Conservation (phyloP, 352 stramenopile genomes). For the Phytophthora chlamydospora region DNA sequence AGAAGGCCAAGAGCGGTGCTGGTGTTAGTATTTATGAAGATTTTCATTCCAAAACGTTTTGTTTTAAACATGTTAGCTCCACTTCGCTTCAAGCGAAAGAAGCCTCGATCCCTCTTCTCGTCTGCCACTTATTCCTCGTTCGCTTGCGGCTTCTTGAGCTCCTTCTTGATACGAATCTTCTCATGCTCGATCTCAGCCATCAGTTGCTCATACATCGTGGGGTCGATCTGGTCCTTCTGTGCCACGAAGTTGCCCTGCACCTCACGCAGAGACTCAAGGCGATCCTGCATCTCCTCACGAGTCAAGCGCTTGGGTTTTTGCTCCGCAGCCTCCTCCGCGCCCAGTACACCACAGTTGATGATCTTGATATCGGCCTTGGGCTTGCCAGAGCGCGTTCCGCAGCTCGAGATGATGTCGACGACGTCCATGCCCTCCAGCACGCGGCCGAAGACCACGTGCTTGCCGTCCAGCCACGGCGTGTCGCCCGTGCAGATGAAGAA, state of each 20-base stretch:
- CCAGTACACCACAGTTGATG: constrained; percentile 82
- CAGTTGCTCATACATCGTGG: constrained; percentile 63
- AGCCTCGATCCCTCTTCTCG: not conserved
- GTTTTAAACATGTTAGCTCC: not conserved
- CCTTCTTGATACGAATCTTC: constrained; percentile 66
- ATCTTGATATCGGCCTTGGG: constrained; percentile 91
- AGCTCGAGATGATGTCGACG: constrained; percentile 90
- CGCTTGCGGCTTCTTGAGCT: constrained; percentile 47
- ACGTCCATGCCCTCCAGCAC: constrained; percentile 92
- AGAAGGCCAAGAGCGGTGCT: not conserved
- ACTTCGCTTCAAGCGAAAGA: not conserved
- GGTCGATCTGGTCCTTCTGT: constrained; percentile 67
- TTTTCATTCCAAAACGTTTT: no score
- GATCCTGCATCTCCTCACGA: constrained; percentile 65
- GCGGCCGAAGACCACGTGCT: constrained; percentile 96
- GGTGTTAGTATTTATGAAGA: no score
- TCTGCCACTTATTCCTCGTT: constrained; percentile 14
- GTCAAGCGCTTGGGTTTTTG: constrained; percentile 45
- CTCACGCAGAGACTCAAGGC: constrained; percentile 65
- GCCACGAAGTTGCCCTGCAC: constrained; percentile 62
- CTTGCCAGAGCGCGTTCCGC: constrained; percentile 84
- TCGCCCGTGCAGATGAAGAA: constrained; percentile 97
- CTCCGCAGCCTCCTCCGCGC: constrained; percentile 17
- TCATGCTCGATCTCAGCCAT: constrained; percentile 75
- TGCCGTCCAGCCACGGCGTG: constrained; percentile 96